Evolutionary conservation across 768 basidiomycete species (phyloP).

Genomic region (Suillus cothurnatus): DNA sequence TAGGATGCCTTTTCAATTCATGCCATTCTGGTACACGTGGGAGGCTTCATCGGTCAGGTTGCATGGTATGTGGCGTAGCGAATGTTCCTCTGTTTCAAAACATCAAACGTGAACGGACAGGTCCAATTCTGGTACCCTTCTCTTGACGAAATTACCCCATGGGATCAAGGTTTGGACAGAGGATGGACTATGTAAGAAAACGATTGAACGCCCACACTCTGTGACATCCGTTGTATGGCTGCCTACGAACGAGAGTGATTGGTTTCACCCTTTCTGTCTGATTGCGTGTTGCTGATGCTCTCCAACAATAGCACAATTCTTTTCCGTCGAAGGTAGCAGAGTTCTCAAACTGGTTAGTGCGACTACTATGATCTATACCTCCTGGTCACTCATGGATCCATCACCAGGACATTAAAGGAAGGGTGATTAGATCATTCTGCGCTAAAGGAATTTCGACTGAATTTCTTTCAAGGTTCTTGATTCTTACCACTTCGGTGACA

Average conservation of each 20-base stretch:
- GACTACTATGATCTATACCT: conserved; percentile 12
- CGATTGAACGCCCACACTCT: conserved; percentile 47
- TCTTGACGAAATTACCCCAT: conserved; percentile 51
- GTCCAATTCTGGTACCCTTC: conserved; percentile 47
- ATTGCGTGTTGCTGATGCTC: conserved; percentile 16
- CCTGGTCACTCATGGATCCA: conserved; percentile 17
- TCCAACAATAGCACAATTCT: conserved; percentile 38
- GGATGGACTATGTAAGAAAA: conserved; percentile 53
- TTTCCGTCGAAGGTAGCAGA: conserved; percentile 52
- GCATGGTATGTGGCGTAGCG: conserved; percentile 41
- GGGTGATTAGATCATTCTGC: conserved; percentile 22
- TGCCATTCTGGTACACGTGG: conserved; percentile 51
- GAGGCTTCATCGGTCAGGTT: conserved; percentile 56
- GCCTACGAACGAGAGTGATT: conserved; percentile 47
- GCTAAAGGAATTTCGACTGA: background rate
- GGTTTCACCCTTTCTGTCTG: background rate
- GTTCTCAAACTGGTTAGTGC: conserved; percentile 46
- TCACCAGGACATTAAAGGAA: conserved; percentile 46
- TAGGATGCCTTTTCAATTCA: conserved; percentile 47
- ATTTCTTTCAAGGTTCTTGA: conserved; percentile 36
- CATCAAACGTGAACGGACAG: conserved; percentile 26
- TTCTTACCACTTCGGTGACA: conserved; percentile 44
- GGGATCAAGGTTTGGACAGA: conserved; percentile 58
- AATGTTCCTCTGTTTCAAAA: background rate
- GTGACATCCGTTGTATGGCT: conserved; percentile 56